Base-by-base conservation (phyloP, 495 filamentous ascomycete species). In the Penicillium maclennaniae region DNA sequence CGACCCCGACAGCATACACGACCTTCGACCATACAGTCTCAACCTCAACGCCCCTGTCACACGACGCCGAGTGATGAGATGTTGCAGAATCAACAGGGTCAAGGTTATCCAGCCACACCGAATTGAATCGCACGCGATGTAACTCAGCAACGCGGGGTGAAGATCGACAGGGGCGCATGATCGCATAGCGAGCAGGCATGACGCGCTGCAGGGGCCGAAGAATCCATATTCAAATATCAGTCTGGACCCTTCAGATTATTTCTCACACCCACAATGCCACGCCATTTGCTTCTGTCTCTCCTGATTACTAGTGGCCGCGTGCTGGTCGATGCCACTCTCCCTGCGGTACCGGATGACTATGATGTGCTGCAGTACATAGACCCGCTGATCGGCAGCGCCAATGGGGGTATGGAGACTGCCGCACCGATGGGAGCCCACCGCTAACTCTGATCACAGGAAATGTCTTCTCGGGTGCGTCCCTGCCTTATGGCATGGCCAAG, bases 401-500 rank as follows among this genome's bases (percentile, higher is more conserved):
- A 83, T 58, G 82, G 83, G 58, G 86, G 86, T 71, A 70, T 45
- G 31, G n/a, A 15, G 31, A 20, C 12, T 19, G 8, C 49, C 19
- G 25, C 21, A 15, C 15, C 23, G 7, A 37, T 12, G 8, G 9
- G 15, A 6, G 16, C 10, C 5, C 16, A 20, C 17, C 34, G 21
- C 19, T 7, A 23, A 16, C 9, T 20, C 9, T 25, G 39, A 38
- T 40, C 14, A 6, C 43, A 77, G 74, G 74, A 39, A 74, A 90
- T 79, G 86, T 92, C 25, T 92, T 92, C 51, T 70, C 87, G 0
- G 88, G 88, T 16, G 87, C 87, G 5, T 83, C 87, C 1, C 61
- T 91, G 38, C 87, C 87, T 0, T 90, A 87, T 60, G 74, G 74
- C 58, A 88, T 92, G 81, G 86, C 86, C 51, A 91, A 92, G 67